phyloP scores from a whole-genome alignment of 805 yeast species.

The Blastobotrys robertii region DNA sequence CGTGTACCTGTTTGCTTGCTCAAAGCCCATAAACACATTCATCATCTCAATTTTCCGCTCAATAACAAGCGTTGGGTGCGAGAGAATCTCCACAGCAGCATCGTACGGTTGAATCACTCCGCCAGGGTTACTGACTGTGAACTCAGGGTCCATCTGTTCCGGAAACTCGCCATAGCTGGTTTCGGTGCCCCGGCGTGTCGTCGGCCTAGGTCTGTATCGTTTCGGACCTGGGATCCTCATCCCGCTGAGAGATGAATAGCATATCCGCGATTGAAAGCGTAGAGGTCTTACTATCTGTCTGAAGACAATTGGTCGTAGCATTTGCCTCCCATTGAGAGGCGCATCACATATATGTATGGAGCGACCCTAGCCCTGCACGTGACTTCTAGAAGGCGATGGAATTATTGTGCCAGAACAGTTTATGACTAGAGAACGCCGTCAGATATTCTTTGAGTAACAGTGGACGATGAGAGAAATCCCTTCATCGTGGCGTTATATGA shows the following conservation, averaged over 20 bases:
- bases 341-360: too few relatives aligned
- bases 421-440: too few relatives aligned
- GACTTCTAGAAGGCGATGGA: too few relatives aligned
- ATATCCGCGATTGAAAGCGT: neutral
- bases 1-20: constrained; percentile 73
- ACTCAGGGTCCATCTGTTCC: neutral
- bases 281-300: too few relatives aligned
- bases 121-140: constrained; percentile 18
- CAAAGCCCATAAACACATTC: constrained; percentile 82
- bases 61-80: constrained; percentile 75
- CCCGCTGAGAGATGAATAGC: neutral
- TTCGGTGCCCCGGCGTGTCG: neutral
- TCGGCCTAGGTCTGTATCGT: neutral
- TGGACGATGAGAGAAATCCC: too few relatives aligned
- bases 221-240: neutral
- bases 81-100: constrained; percentile 51
- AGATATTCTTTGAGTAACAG: too few relatives aligned
- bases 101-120: constrained; percentile 48
- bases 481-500: too few relatives aligned
- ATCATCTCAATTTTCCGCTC: constrained; percentile 83
- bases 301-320: too few relatives aligned
- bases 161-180: neutral
- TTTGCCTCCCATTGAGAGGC: too few relatives aligned
- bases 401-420: too few relatives aligned
- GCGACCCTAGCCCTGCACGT: too few relatives aligned